A percentile compares a stretch with the other conserved stretches of the same genome.
phyloP scores from a whole-genome alignment of 371 early-diverging fungal species.

The Apophysomyces elegans region DNA sequence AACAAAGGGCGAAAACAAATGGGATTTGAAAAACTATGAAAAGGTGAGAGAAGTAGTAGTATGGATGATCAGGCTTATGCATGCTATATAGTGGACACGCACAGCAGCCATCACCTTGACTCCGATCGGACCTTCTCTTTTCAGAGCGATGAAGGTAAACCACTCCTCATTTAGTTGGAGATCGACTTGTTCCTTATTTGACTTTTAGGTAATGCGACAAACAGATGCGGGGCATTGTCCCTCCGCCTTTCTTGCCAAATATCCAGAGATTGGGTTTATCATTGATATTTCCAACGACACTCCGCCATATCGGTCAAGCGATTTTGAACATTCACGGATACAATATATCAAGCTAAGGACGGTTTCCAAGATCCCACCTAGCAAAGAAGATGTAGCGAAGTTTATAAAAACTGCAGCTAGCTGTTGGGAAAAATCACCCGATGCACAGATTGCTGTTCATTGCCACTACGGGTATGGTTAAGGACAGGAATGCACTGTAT shows the following conservation, averaged over 20 bases:
- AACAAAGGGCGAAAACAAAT: slow-evolving; percentile 66
- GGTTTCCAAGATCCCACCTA: slow-evolving; percentile 72
- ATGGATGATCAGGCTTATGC: not conserved
- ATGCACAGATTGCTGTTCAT: slow-evolving; percentile 71
- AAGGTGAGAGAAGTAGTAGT: slow-evolving; percentile 44
- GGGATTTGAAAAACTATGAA: slow-evolving; percentile 73
- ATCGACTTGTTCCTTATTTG: slow-evolving; percentile 5
- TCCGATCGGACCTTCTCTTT: slow-evolving; percentile 58
- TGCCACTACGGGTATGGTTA: slow-evolving; percentile 71
- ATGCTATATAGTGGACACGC: slow-evolving; percentile 52
- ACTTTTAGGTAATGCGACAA: slow-evolving; percentile 64
- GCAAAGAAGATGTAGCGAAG: slow-evolving; percentile 55
- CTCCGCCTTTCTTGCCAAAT: slow-evolving; percentile 57
- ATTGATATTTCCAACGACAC: slow-evolving; percentile 59
- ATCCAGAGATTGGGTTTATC: slow-evolving; percentile 66
- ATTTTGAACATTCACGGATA: slow-evolving; percentile 63
- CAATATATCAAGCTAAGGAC: slow-evolving; percentile 69
- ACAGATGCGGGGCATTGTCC: slow-evolving; percentile 70
- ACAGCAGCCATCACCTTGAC: slow-evolving; percentile 55
- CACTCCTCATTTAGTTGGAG: no score
- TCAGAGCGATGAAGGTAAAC: slow-evolving; percentile 60
- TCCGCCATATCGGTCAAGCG: slow-evolving; percentile 68
- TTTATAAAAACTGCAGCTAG: slow-evolving; percentile 57
- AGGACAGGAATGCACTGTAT: not conserved
- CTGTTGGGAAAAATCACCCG: slow-evolving; percentile 65